These are phyloP conservation scores for Toxicodendron radicans DNA, from an alignment of 345 rosid species.

Conservation along the genomic window DNA sequence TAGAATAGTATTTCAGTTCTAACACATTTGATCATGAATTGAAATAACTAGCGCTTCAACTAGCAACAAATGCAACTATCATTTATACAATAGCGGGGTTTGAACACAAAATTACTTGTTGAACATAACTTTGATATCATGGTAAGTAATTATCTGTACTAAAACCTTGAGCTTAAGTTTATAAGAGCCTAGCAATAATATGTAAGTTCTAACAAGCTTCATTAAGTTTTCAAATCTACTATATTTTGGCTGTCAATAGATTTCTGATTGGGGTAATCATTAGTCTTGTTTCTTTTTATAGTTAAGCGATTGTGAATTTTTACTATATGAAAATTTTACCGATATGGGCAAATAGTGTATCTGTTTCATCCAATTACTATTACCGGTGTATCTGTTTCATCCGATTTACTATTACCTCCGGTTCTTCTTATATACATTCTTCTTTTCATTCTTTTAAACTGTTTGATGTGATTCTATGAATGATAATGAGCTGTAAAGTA, in stretches of 20 bases:
- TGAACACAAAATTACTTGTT: too few species aligned
- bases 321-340: background rate
- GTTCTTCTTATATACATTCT: background rate
- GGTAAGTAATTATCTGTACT: too few species aligned
- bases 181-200: too few species aligned
- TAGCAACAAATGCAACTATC: too few species aligned
- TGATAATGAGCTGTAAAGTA: background rate
- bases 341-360: background rate
- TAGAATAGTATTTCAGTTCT: too few species aligned
- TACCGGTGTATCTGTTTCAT: constrained; percentile 9
- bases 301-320: background rate
- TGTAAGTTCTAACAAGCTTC: too few species aligned
- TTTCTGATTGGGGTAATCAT: background rate
- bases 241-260: background rate
- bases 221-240: background rate
- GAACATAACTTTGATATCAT: too few species aligned
- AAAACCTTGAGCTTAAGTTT: too few species aligned
- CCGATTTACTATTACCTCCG: background rate
- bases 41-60: too few species aligned
- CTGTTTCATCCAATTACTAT: too few species aligned
- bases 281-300: constrained; percentile 4
- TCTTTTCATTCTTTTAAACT: background rate
- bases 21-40: too few species aligned
- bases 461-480: background rate
- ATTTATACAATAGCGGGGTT: too few species aligned